Evolutionary conservation across 2,329 filamentous ascomycete species (phyloP).

Genomic region (Aspergillus sp.): DNA sequence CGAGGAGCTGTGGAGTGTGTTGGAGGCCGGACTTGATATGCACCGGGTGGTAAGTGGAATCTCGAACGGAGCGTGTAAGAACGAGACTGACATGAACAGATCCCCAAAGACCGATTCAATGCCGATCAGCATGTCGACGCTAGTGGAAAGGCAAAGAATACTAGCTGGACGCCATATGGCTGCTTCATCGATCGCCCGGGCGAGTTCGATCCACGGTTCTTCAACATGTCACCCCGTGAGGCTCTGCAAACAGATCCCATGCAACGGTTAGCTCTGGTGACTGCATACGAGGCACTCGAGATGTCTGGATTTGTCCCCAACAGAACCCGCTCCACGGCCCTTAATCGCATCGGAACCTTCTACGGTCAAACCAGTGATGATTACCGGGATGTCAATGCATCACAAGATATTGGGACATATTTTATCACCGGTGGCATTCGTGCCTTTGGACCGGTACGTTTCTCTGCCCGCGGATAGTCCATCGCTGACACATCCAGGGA

Average conservation of each 20-base stretch:
- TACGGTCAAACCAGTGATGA: conserved; percentile 69
- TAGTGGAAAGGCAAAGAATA: conserved; percentile 27
- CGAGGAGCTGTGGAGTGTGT: conserved; percentile 2
- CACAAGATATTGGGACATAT: conserved; percentile 65
- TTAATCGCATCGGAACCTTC: conserved; percentile 62
- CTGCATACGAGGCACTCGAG: conserved; percentile 75
- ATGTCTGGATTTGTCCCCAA: conserved; percentile 71
- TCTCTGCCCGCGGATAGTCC: no score
- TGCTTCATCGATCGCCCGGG: conserved; percentile 35
- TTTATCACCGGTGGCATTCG: conserved; percentile 58
- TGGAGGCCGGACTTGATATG: conserved; percentile 1
- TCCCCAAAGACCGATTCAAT: conserved; percentile 32
- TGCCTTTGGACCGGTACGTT: conserved; percentile 48
- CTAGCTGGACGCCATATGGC: conserved; percentile 26
- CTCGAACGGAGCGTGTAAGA: neutral
- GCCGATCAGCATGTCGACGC: conserved; percentile 27
- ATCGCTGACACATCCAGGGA: conserved; percentile 16
- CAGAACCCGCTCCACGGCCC: conserved; percentile 59
- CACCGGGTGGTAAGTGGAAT: neutral
- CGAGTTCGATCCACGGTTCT: conserved; percentile 36
- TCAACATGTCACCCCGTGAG: conserved; percentile 56
- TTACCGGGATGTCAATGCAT: conserved; percentile 60
- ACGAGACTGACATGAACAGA: conserved; percentile 22
- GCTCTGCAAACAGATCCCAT: conserved; percentile 76
- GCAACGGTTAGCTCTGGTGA: conserved; percentile 70